Evolutionary conservation across 2,329 filamentous ascomycete genomes (phyloP).

Genomic region (Magnaporthales sp.): DNA sequence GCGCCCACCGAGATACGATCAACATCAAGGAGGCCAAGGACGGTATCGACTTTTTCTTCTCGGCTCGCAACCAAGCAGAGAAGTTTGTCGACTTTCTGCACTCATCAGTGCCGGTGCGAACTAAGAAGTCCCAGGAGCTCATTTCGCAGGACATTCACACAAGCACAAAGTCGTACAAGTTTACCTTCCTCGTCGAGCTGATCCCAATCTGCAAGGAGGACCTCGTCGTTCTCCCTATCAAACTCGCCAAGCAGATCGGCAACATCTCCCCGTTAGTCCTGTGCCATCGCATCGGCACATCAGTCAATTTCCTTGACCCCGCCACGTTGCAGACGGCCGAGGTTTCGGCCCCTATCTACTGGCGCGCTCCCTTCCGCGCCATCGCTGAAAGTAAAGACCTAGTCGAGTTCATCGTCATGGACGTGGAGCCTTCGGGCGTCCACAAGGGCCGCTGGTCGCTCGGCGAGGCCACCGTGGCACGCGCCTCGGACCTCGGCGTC

Average conservation of each 20-base stretch:
- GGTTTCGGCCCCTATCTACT: conserved; percentile 74
- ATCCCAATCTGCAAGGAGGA: conserved; percentile 97
- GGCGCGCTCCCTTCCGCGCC: conserved; percentile 78
- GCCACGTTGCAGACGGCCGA: conserved; percentile 87
- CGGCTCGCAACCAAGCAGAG: conserved; percentile 81
- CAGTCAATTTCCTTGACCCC: conserved; percentile 83
- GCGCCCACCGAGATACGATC: conserved; percentile 83
- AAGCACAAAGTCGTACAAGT: conserved; percentile 86
- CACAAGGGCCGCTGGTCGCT: conserved; percentile 76
- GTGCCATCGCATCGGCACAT: conserved; percentile 82
- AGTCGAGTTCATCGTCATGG: conserved; percentile 88
- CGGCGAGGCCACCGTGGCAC: conserved; percentile 80
- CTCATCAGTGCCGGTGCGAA: conserved; percentile 61
- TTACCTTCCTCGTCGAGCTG: conserved; percentile 80
- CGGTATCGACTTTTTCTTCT: conserved; percentile 93
- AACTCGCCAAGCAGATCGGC: conserved; percentile 75
- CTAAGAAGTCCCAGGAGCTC: conserved; percentile 46
- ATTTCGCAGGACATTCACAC: conserved; percentile 93
- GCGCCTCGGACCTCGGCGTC: conserved; percentile 74
- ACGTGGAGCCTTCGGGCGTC: conserved; percentile 73
- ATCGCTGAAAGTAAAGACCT: conserved; percentile 79
- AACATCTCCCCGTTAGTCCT: conserved; percentile 83
- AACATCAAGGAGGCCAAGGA: conserved; percentile 98
- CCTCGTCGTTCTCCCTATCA: conserved; percentile 84
- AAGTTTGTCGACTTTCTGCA: conserved; percentile 69